Base-by-base conservation (phyloP, 495 filamentous ascomycete genomes). In the Astrocystis sublimbata region DNA sequence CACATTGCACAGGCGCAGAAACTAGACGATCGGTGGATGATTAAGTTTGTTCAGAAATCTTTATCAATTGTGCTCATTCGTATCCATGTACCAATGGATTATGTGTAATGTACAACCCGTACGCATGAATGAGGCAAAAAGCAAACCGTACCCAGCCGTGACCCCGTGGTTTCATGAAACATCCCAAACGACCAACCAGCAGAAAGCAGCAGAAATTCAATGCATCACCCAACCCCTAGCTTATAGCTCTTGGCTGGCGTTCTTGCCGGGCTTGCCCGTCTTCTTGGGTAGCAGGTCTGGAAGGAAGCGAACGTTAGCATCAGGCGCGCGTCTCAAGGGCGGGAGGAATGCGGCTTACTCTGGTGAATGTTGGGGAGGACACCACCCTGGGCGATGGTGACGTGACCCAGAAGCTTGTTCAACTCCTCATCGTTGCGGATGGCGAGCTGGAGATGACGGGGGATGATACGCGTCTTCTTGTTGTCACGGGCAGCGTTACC, bases 391-490 rank as follows among this genome's bases (percentile, higher is more conserved):
- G 94, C 94, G 72, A 98, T 98, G 75, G 94, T 98, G 81, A 98
- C 94, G 75, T 98, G 94, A 60, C 94, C 94, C 57, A 98, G 85
- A 50, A 98, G 92, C 86, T 98, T 98, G 89, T 98, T 98, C 92
- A 98, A 79, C 79, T 98, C 94, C 87, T 98, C 93, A 79, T 98
- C 94, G 79, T 98, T 98, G 68, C 94, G 90, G 83, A 98, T 98
- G 78, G 94, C 94, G 71, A 98, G 93, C 84, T 98, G 94, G 50
- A 98, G 89, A 81, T 98, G 94, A 77, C 94, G 93, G 65, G 94
- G 94, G 68, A 98, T 98, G 84, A 98, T 98, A 90, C 94, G 92
- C 64, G 93, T 98, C 88, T 97, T 98, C 92, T 98, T 98, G 89
- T 98, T 98, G 81, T 98, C 94, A 75, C 94, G 93, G 61, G 94